Conservation (phyloP, 495 filamentous ascomycete genomes). For the Poronia punctata region DNA sequence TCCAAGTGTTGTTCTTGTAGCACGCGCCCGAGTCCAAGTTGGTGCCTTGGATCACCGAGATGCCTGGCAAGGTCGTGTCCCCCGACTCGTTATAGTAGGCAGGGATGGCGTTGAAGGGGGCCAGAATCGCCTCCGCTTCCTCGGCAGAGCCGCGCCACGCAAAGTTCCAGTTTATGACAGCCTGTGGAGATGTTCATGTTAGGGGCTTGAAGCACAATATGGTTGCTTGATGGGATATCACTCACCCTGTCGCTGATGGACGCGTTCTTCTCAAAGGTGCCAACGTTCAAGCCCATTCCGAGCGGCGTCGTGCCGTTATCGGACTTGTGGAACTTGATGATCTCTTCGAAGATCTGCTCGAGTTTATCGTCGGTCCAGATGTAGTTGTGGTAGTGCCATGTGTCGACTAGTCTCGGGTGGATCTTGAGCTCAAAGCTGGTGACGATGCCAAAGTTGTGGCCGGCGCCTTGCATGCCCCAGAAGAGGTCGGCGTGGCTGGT, state of each 20-base stretch:
- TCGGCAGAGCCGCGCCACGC: slow-evolving; percentile 13
- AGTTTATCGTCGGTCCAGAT: slow-evolving; percentile 34
- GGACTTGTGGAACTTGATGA: slow-evolving; percentile 20
- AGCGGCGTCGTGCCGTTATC: slow-evolving; percentile 26
- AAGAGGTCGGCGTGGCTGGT: slow-evolving; percentile 35
- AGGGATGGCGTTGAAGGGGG: slow-evolving; percentile 15
- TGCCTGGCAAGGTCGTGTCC: slow-evolving; percentile 12
- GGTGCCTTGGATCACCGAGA: slow-evolving; percentile 4
- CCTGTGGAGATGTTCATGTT: too few relatives aligned
- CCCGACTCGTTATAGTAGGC: slow-evolving; percentile 3
- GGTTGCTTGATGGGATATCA: background rate
- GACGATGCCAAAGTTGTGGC: slow-evolving; percentile 52
- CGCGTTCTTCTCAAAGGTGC: slow-evolving; percentile 31
- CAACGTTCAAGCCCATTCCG: slow-evolving; percentile 33
- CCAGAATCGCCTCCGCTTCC: slow-evolving; percentile 11
- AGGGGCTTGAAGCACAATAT: too few relatives aligned
- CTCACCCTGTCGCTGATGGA: slow-evolving; percentile 23
- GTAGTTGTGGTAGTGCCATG: slow-evolving; percentile 36
- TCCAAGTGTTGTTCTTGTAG: background rate
- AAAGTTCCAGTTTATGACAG: slow-evolving; percentile 17
- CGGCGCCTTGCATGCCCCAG: slow-evolving; percentile 47
- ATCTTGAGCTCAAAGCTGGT: slow-evolving; percentile 23
- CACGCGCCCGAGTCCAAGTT: background rate
- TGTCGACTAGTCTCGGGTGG: slow-evolving; percentile 18
- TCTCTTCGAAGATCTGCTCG: slow-evolving; percentile 19